Conservation (phyloP, 768 basidiomycete genomes). For the Lactarius hengduanensis region DNA sequence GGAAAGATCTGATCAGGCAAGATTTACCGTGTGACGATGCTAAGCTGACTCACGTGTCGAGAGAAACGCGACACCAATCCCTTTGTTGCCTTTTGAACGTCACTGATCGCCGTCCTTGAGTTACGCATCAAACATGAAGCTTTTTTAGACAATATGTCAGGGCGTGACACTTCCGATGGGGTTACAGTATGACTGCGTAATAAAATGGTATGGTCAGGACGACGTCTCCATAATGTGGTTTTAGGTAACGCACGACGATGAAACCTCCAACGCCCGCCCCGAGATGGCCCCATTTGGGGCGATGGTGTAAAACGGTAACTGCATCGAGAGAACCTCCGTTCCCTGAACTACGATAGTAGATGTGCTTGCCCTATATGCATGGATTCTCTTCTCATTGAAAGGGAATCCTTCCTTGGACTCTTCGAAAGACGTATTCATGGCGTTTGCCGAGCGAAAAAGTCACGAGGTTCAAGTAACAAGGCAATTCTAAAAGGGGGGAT, state of each 20-base stretch:
- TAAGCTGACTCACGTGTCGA: background rate
- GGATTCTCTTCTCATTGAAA: slow-evolving; percentile 59
- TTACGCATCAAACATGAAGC: slow-evolving; percentile 35
- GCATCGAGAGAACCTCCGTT: slow-evolving; percentile 54
- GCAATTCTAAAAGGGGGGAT: slow-evolving; percentile 45
- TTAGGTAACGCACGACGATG: slow-evolving; percentile 41
- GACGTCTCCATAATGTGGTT: slow-evolving; percentile 35
- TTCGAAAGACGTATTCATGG: slow-evolving; percentile 25
- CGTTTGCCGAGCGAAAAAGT: slow-evolving; percentile 24
- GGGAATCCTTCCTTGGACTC: slow-evolving; percentile 36
- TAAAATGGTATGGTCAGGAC: slow-evolving; percentile 33
- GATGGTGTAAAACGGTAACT: slow-evolving; percentile 44
- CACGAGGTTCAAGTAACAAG: slow-evolving; percentile 53
- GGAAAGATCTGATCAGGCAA: slow-evolving; percentile 21
- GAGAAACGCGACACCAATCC: slow-evolving; percentile 41
- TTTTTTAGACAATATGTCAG: slow-evolving; percentile 41
- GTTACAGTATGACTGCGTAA: slow-evolving; percentile 47
- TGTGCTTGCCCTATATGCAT: slow-evolving; percentile 53
- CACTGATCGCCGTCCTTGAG: slow-evolving; percentile 41
- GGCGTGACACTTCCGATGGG: slow-evolving; percentile 44
- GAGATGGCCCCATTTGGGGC: slow-evolving; percentile 45
- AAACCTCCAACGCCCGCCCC: slow-evolving; percentile 57
- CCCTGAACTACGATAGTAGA: slow-evolving; percentile 52
- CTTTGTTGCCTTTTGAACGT: slow-evolving; percentile 40
- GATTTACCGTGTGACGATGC: slow-evolving; percentile 35